Evolutionary conservation across 495 filamentous ascomycete species (phyloP).

Genomic region (Podospora pseudocomata): DNA sequence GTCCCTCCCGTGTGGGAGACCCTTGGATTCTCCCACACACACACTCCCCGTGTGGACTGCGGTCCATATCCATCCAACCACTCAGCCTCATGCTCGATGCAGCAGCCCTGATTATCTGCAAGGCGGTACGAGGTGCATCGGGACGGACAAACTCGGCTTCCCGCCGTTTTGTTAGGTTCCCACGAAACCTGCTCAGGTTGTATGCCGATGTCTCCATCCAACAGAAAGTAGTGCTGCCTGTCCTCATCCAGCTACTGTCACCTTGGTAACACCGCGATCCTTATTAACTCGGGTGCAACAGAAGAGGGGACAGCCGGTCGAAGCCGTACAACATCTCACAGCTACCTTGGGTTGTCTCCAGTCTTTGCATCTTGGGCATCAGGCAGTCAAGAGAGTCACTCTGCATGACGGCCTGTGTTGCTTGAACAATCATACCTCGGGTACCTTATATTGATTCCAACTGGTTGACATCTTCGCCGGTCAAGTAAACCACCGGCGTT

Average conservation of each 20-base stretch:
- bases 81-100: constrained; percentile 2
- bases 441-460: neutral
- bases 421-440: neutral
- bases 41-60: neutral
- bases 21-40: neutral
- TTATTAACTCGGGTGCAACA: constrained; percentile 2
- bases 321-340: constrained; percentile 1
- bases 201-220: neutral
- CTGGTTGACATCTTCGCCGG: no score
- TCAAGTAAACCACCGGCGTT: no score
- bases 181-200: neutral
- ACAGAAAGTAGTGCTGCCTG: no score
- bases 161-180: neutral
- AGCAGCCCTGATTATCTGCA: neutral
- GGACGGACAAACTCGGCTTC: neutral
- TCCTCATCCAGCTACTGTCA: neutral
- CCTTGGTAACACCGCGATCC: neutral
- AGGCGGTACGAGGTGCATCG: neutral
- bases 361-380: neutral
- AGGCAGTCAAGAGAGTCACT: neutral
- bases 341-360: neutral
- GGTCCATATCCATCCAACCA: neutral
- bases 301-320: neutral
- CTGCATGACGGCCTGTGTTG: neutral
- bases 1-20: neutral